phyloP scores from a whole-genome alignment of 139 green algal species.

The Picochlorum sp. region DNA sequence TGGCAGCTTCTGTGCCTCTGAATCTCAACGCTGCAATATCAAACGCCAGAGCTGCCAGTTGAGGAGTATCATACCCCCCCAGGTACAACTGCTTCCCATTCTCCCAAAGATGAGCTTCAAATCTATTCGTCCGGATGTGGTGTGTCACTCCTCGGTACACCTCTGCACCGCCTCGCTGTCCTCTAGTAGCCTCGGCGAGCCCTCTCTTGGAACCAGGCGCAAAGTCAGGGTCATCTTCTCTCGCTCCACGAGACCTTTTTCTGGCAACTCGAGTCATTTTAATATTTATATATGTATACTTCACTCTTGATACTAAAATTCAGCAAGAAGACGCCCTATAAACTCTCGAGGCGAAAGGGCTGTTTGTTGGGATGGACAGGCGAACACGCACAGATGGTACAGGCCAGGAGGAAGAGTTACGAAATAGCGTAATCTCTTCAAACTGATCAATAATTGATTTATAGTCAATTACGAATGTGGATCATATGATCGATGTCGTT shows the following conservation, averaged over 20 bases:
- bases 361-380: too few relatives aligned
- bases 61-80: constrained; percentile 1
- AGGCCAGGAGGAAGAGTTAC: too few relatives aligned
- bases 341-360: too few relatives aligned
- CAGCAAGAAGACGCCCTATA: too few relatives aligned
- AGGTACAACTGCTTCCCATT: constrained; percentile 15
- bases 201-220: not conserved
- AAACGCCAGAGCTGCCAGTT: constrained; percentile 7
- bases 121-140: constrained; percentile 13
- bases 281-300: too few relatives aligned
- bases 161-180: not conserved
- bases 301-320: too few relatives aligned
- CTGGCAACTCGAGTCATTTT: not conserved
- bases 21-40: constrained; percentile 1
- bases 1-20: not conserved
- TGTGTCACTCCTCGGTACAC: constrained; percentile 7
- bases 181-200: not conserved
- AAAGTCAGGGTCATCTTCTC: constrained; percentile 1
- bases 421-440: too few relatives aligned
- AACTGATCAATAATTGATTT: too few relatives aligned
- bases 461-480: too few relatives aligned
- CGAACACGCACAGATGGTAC: too few relatives aligned
- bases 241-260: not conserved
- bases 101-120: constrained; percentile 6
- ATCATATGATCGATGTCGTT: too few relatives aligned